Evolutionary conservation across 1,284 basidiomycete species (phyloP).

Genomic region (Marasmius oreades): DNA sequence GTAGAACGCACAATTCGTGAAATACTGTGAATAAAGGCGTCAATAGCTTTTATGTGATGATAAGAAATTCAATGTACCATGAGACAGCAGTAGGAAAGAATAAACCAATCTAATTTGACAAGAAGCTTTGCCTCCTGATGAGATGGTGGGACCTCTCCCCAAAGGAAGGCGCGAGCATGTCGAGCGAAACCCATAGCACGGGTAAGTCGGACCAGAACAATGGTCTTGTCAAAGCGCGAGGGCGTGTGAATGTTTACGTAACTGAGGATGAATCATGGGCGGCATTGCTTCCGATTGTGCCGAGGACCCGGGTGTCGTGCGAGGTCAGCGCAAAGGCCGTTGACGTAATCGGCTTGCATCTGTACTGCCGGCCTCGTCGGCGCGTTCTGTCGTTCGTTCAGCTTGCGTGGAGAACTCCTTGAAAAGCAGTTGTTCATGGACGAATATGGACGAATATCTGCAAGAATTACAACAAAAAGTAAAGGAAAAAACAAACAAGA

Average conservation of each 20-base stretch:
- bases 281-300: no score
- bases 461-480: no score
- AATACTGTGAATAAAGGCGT: conserved; percentile 42
- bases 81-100: conserved; percentile 65
- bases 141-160: conserved; percentile 28
- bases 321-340: not conserved
- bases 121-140: conserved; percentile 46
- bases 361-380: no score
- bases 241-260: no score
- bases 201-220: not conserved
- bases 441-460: no score
- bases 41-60: conserved; percentile 6
- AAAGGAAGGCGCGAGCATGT: conserved; percentile 17
- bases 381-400: no score
- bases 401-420: no score
- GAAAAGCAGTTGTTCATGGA: no score
- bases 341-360: no score
- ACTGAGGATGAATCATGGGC: no score
- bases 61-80: conserved; percentile 43
- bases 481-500: no score
- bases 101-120: conserved; percentile 63
- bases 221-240: not conserved
- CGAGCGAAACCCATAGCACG: not conserved
- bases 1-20: conserved; percentile 51
- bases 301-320: not conserved